Conservation (phyloP, 768 basidiomycete species). For the Crassisporium funariophilum region DNA sequence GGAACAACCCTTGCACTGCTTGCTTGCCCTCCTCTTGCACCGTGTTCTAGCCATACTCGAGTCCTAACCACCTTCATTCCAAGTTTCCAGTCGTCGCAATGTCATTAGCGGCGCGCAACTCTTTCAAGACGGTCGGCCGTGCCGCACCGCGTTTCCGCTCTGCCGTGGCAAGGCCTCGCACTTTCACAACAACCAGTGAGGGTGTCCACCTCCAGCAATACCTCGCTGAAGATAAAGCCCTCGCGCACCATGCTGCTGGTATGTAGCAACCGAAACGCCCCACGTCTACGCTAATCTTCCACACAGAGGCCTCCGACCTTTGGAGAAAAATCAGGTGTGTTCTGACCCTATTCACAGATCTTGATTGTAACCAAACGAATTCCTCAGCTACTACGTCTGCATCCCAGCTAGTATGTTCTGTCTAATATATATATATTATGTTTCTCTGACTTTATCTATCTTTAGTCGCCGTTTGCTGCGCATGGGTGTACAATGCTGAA, state of each 20-base stretch:
- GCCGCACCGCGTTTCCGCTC: conserved; percentile 35
- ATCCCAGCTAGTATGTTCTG: conserved; percentile 66
- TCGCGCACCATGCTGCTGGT: conserved; percentile 71
- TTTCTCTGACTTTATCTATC: not conserved
- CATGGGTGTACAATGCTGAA: conserved; percentile 60
- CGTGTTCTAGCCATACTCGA: conserved; percentile 4
- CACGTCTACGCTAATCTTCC: conserved; percentile 8
- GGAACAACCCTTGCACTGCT: conserved; percentile 33
- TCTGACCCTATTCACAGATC: conserved; percentile 4
- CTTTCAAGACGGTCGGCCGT: conserved; percentile 51
- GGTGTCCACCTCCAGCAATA: conserved; percentile 40
- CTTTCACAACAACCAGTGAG: conserved; percentile 35
- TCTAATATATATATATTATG: not conserved
- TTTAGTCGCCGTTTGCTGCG: conserved; percentile 49
- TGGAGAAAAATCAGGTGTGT: conserved; percentile 87
- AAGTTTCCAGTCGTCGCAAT: conserved; percentile 31
- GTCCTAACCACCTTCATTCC: conserved; percentile 11
- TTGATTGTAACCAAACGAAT: conserved; percentile 20
- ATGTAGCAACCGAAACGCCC: conserved; percentile 11
- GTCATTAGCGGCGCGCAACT: conserved; percentile 52
- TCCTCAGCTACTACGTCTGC: conserved; percentile 69
- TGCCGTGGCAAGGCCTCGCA: conserved; percentile 26
- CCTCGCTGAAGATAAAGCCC: conserved; percentile 53
- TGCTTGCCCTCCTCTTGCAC: conserved; percentile 6
- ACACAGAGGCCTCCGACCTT: conserved; percentile 69